Evolutionary conservation across 208 protist species (phyloP).

Genomic region (Endotrypanum monterogeii): DNA sequence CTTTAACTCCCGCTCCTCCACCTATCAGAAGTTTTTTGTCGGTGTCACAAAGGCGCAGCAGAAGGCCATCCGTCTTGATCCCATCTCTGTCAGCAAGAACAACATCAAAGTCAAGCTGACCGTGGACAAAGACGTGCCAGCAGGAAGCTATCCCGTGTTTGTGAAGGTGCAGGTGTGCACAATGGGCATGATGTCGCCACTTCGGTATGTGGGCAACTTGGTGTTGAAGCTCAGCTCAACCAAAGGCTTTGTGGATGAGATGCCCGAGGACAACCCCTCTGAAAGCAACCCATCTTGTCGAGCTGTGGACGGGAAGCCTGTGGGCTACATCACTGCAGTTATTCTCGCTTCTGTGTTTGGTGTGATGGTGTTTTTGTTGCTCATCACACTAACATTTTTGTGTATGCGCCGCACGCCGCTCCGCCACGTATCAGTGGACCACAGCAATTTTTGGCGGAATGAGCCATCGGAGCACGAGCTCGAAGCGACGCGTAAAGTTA

Average conservation of each 20-base stretch:
- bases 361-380: neutral
- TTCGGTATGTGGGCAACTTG: slow-evolving; percentile 26
- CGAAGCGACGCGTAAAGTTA: neutral
- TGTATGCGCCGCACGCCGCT: neutral
- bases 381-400: neutral
- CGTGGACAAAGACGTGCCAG: neutral
- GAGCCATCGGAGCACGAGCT: neutral
- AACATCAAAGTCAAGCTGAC: slow-evolving; percentile 21
- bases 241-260: neutral
- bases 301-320: neutral
- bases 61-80: slow-evolving; percentile 23
- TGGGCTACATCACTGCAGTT: neutral
- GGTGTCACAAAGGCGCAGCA: slow-evolving; percentile 20
- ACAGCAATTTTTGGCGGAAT: neutral
- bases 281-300: too few species aligned
- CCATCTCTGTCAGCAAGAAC: slow-evolving; percentile 8
- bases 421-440: neutral
- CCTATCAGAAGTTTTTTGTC: slow-evolving; percentile 36
- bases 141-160: slow-evolving; percentile 32
- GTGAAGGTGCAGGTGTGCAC: slow-evolving; percentile 32
- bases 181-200: slow-evolving; percentile 33
- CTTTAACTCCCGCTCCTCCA: slow-evolving; percentile 31
- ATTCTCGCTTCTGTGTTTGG: neutral
- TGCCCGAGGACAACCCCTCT: neutral
- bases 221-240: slow-evolving; percentile 2